These are phyloP conservation scores for Aegilops umbellulata DNA, from an alignment of 176 grass and related monocot genomes.

Conservation along the genomic window DNA sequence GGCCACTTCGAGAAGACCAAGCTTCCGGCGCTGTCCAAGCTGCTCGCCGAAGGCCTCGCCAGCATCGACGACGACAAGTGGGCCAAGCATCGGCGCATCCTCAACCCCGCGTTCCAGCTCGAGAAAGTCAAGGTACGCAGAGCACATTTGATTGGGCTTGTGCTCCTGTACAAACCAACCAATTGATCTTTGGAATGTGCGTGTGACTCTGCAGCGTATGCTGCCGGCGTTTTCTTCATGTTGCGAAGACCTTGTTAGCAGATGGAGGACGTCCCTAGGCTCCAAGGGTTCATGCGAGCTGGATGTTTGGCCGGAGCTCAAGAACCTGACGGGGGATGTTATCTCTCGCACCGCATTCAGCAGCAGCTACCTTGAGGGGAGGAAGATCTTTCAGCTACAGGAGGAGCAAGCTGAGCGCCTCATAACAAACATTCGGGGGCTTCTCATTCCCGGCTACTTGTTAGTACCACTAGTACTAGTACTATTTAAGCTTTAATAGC, in stretches of 20 bases:
- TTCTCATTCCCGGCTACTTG: conserved; percentile 49
- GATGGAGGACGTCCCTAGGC: conserved; percentile 35
- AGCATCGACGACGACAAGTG: conserved; percentile 37
- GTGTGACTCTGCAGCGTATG: conserved; percentile 40
- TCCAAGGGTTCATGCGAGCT: conserved; percentile 30
- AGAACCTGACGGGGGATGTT: conserved; percentile 59
- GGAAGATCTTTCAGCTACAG: conserved; percentile 55
- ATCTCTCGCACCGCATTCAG: conserved; percentile 61
- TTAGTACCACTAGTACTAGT: neutral
- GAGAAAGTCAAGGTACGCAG: conserved; percentile 46
- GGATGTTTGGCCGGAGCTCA: conserved; percentile 54
- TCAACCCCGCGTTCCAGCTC: conserved; percentile 43
- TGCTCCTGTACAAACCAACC: no score
- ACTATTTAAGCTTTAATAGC: neutral
- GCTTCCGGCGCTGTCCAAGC: conserved; percentile 3
- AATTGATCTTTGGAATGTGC: neutral
- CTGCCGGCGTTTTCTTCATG: conserved; percentile 54
- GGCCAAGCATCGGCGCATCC: conserved; percentile 47
- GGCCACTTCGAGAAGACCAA: conserved; percentile 44
- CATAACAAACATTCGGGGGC: neutral
- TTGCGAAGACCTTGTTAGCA: conserved; percentile 43
- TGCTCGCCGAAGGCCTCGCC: conserved; percentile 12
- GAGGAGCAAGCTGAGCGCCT: conserved; percentile 29
- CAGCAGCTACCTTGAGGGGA: conserved; percentile 47
- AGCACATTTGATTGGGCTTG: no score